phyloP scores from a whole-genome alignment of 2,329 filamentous ascomycete species.

The Lecanicillium sp. region DNA sequence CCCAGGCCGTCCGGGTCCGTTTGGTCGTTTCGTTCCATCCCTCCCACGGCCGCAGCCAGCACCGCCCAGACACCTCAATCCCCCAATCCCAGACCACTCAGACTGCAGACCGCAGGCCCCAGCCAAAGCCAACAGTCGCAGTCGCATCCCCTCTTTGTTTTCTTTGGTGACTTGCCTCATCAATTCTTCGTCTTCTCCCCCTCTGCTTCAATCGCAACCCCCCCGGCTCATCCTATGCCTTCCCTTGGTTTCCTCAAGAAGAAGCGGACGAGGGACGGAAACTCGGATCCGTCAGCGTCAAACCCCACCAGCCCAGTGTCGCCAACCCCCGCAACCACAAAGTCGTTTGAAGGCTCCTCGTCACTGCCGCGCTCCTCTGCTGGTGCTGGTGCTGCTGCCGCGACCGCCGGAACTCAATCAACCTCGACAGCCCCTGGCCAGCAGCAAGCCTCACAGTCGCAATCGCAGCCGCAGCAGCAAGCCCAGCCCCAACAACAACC shows the following conservation, averaged over 20 bases:
- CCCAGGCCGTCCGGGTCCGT: too few species aligned
- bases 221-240: conserved; percentile 69
- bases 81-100: too few species aligned
- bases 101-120: too few species aligned
- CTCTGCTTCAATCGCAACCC: too few species aligned
- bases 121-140: too few species aligned
- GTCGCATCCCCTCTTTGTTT: too few species aligned
- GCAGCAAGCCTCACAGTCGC: conserved; percentile 15
- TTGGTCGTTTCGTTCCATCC: too few species aligned
- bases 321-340: conserved; percentile 38
- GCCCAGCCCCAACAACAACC: conserved; percentile 5
- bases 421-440: conserved; percentile 15
- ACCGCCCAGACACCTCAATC: too few species aligned
- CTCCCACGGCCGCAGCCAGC: too few species aligned
- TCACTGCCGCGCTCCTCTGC: conserved; percentile 29
- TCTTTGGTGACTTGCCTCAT: too few species aligned
- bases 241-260: conserved; percentile 95
- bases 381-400: conserved; percentile 15
- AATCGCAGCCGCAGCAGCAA: conserved; percentile 17
- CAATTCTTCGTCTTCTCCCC: too few species aligned
- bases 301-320: conserved; percentile 59
- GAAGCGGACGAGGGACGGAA: conserved; percentile 92
- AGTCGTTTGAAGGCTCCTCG: conserved; percentile 37
- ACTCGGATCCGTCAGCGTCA: conserved; percentile 58
- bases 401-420: conserved; percentile 20